These are phyloP conservation scores for Fistulifera pelliculosa DNA, from an alignment of 108 stramenopile species.

Conservation along the genomic window DNA sequence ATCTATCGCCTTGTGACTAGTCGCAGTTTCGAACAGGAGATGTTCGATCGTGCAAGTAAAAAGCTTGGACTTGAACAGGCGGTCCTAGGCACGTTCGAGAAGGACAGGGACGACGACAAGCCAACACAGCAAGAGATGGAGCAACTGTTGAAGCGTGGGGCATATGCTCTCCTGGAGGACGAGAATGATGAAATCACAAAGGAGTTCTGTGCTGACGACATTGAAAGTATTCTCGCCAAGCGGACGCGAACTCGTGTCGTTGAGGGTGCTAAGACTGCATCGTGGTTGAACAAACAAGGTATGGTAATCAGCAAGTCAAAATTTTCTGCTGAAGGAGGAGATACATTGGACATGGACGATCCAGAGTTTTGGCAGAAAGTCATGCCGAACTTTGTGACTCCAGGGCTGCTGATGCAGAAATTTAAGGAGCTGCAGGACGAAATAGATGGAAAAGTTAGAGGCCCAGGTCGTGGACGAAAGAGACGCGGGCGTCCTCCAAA, in stretches of 20 bases:
- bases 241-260: constrained; percentile 83
- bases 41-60: constrained; percentile 96
- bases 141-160: constrained; percentile 83
- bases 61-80: constrained; percentile 99
- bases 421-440: constrained; percentile 42
- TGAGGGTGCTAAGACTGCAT: constrained; percentile 83
- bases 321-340: constrained; percentile 63
- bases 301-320: constrained; percentile 77
- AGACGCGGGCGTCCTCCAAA: constrained; percentile 9
- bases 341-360: constrained; percentile 79
- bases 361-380: constrained; percentile 94
- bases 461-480: constrained; percentile 24
- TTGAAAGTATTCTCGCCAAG: constrained; percentile 83
- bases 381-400: constrained; percentile 91
- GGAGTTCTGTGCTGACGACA: constrained; percentile 82
- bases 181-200: constrained; percentile 77
- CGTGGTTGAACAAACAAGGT: constrained; percentile 84
- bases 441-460: constrained; percentile 22
- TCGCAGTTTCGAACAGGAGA: constrained; percentile 95
- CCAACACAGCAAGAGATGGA: constrained; percentile 90
- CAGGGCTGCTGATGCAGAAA: constrained; percentile 59
- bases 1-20: constrained; percentile 96
- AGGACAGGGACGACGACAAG: constrained; percentile 82
- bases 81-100: constrained; percentile 89
- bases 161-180: constrained; percentile 84